Conservation (phyloP, 1,284 basidiomycete species). For the Blastosporella zonata region DNA sequence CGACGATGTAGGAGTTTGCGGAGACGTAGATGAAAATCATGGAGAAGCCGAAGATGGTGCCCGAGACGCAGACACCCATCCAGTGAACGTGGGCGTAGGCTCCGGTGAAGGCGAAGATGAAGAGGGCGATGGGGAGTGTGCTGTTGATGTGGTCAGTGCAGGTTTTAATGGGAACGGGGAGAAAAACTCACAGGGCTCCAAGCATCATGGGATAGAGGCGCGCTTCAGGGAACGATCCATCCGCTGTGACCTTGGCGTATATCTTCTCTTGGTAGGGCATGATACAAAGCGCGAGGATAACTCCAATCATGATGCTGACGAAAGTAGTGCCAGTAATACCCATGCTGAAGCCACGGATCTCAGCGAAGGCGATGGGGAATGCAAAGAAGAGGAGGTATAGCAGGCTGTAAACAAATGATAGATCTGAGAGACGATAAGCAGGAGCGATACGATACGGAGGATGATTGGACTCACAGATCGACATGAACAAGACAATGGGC, state of each 20-base stretch:
- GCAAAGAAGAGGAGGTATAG: conserved; percentile 40
- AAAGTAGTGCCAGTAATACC: conserved; percentile 51
- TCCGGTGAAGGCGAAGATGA: conserved; percentile 47
- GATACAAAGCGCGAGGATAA: conserved; percentile 29
- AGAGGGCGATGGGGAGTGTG: conserved; percentile 33
- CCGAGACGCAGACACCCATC: conserved; percentile 35
- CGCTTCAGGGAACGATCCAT: conserved; percentile 48
- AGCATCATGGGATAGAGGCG: conserved; percentile 47
- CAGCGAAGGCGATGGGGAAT: conserved; percentile 36
- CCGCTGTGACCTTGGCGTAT: conserved; percentile 30
- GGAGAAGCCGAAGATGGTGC: conserved; percentile 36
- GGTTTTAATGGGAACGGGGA: conserved; percentile 17
- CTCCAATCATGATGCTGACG: conserved; percentile 45
- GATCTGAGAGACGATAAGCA: conserved; percentile 16
- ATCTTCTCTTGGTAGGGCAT: conserved; percentile 34
- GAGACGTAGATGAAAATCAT: conserved; percentile 41
- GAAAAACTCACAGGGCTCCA: conserved; percentile 39
- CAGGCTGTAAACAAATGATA: conserved; percentile 25
- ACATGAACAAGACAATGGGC: conserved; percentile 44
- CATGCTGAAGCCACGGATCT: conserved; percentile 39
- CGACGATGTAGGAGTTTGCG: conserved; percentile 44
- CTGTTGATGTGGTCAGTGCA: conserved; percentile 18
- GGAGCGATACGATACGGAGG: neutral
- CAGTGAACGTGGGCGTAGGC: conserved; percentile 35
- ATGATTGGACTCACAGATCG: conserved; percentile 31